Conservation (phyloP, 2,329 filamentous ascomycete species). For the Bipolaris bicolor region DNA sequence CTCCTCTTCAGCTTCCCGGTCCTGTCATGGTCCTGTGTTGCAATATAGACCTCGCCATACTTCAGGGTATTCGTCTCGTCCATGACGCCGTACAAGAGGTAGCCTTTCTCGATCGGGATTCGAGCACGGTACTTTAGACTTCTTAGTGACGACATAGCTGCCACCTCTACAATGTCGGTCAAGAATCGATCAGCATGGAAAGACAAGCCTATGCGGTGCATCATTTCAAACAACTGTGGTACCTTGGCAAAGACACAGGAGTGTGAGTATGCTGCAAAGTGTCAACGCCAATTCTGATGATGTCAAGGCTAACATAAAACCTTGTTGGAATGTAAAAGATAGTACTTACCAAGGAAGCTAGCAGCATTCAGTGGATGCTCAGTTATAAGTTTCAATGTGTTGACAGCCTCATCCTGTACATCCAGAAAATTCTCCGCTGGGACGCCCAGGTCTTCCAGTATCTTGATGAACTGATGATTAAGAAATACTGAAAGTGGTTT, state of each 20-base stretch:
- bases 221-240: constrained; percentile 65
- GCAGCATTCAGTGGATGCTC: constrained; percentile 66
- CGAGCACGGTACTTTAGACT: constrained; percentile 79
- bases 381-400: constrained; percentile 65
- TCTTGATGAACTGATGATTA: constrained; percentile 84
- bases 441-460: constrained; percentile 78
- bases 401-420: constrained; percentile 68
- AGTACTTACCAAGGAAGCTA: constrained; percentile 60
- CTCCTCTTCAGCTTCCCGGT: constrained; percentile 19
- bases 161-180: constrained; percentile 71
- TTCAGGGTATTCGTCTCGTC: constrained; percentile 75
- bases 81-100: constrained; percentile 83
- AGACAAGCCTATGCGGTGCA: constrained; percentile 65
- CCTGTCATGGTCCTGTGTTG: constrained; percentile 55
- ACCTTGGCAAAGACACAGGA: constrained; percentile 68
- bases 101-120: constrained; percentile 72
- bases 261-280: constrained; percentile 56
- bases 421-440: constrained; percentile 64
- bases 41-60: constrained; percentile 72
- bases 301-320: not conserved
- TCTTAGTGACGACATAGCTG: constrained; percentile 72
- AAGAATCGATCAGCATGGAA: constrained; percentile 74
- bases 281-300: not conserved
- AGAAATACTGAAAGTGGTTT: constrained; percentile 72
- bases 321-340: too few relatives aligned